Conservation (phyloP, 129 eudicot species). For the Mikania micrantha region DNA sequence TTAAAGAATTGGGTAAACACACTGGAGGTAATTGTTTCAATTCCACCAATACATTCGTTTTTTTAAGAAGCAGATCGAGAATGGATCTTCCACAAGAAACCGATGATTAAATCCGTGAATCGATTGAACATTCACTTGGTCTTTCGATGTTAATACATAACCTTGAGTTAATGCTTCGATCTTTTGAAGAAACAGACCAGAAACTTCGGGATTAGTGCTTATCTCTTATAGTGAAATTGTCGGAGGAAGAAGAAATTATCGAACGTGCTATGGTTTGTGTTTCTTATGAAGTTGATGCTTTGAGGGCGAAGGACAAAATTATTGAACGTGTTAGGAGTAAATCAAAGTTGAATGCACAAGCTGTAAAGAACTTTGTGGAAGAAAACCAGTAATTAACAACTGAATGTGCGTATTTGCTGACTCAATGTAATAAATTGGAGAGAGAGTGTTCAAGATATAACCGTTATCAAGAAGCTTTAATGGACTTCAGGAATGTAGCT, state of each 20-base stretch:
- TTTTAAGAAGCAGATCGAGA: not conserved
- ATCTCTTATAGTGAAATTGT: conserved; percentile 37
- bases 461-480: conserved; percentile 67
- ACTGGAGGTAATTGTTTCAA: no score
- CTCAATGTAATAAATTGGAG: conserved; percentile 61
- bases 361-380: conserved; percentile 79
- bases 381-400: conserved; percentile 71
- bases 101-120: conserved; percentile 65
- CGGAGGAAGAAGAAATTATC: conserved; percentile 47
- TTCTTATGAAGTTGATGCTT: no score
- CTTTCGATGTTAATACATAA: conserved; percentile 48
- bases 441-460: conserved; percentile 76
- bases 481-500: conserved; percentile 91
- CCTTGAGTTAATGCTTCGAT: conserved; percentile 54
- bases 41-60: not conserved
- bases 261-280: conserved; percentile 74
- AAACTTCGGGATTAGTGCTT: conserved; percentile 47
- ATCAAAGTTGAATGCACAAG: conserved; percentile 75
- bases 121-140: conserved; percentile 56
- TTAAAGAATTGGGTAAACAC: no score
- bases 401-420: conserved; percentile 41
- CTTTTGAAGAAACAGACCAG: conserved; percentile 43
- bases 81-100: conserved; percentile 76
- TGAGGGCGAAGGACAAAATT: no score
- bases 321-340: no score